phyloP scores from a whole-genome alignment of 768 basidiomycete species.

The Paxillus rubicundulus region DNA sequence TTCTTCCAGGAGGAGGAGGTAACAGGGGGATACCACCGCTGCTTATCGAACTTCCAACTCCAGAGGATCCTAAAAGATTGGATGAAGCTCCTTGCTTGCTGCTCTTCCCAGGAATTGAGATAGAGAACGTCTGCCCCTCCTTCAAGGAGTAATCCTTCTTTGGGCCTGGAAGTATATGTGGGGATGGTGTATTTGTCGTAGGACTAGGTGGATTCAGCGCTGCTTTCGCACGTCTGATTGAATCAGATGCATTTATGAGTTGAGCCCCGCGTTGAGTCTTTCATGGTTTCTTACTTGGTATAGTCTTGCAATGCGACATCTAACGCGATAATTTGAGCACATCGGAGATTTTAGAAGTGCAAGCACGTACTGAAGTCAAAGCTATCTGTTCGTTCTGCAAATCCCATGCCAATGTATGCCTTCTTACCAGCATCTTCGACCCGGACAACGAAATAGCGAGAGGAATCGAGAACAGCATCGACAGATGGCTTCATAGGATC shows the following conservation, averaged over 20 bases:
- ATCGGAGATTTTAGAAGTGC: not conserved
- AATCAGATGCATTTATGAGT: not conserved
- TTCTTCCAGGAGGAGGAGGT: conserved; percentile 76
- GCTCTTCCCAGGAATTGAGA: conserved; percentile 80
- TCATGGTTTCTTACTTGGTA: conserved; percentile 56
- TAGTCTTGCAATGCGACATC: conserved; percentile 87
- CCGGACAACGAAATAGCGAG: conserved; percentile 90
- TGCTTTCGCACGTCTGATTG: conserved; percentile 58
- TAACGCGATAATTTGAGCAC: conserved; percentile 28
- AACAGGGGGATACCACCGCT: conserved; percentile 60
- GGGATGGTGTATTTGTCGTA: conserved; percentile 48
- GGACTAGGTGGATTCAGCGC: conserved; percentile 52
- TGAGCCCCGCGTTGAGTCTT: not conserved
- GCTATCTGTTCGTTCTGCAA: conserved; percentile 81
- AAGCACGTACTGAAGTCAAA: conserved; percentile 83
- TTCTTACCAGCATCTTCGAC: conserved; percentile 86
- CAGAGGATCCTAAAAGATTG: conserved; percentile 40
- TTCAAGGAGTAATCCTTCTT: conserved; percentile 94
- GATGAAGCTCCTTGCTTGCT: conserved; percentile 36
- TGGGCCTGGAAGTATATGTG: conserved; percentile 70
- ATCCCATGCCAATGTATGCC: conserved; percentile 94
- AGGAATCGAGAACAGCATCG: conserved; percentile 95
- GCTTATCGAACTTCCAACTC: conserved; percentile 22
- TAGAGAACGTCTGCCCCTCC: conserved; percentile 93
- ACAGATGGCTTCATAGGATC: conserved; percentile 76